These are phyloP conservation scores for Dactylonectria estremocensis DNA, from an alignment of 2,329 filamentous ascomycete species.

Conservation along the genomic window DNA sequence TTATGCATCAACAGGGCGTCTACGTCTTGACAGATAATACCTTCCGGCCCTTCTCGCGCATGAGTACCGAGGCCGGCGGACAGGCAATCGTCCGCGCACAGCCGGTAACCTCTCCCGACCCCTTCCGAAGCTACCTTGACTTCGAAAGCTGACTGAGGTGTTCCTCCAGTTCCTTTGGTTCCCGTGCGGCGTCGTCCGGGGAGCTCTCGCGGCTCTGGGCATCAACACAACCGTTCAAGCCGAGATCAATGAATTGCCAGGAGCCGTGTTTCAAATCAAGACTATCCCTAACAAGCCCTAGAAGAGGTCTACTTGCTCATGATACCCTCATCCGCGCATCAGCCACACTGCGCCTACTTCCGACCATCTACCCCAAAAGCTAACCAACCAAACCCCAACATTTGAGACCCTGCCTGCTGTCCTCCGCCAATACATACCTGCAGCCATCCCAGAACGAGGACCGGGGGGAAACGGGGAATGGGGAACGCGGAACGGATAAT, in stretches of 20 bases:
- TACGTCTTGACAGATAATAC: conserved; percentile 96
- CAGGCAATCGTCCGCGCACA: conserved; percentile 83
- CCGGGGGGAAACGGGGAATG: conserved; percentile 16
- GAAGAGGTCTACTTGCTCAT: conserved; percentile 38
- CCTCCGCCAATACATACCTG: conserved; percentile 39
- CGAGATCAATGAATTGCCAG: conserved; percentile 88
- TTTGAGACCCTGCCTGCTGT: conserved; percentile 29
- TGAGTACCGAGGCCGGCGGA: conserved; percentile 86
- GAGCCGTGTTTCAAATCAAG: conserved; percentile 96
- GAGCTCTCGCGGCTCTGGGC: conserved; percentile 92
- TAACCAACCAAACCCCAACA: conserved; percentile 39
- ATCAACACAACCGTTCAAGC: conserved; percentile 93
- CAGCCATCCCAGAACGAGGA: conserved; percentile 36
- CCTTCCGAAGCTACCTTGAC: conserved; percentile 11
- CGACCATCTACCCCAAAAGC: conserved; percentile 36
- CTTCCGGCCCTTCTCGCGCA: conserved; percentile 89
- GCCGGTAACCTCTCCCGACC: conserved; percentile 71
- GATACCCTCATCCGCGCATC: conserved; percentile 42
- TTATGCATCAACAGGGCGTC: conserved; percentile 74
- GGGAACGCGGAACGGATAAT: conserved; percentile 24
- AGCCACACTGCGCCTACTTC: conserved; percentile 38
- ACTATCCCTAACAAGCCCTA: conserved; percentile 76
- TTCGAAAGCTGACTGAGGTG: conserved; percentile 29
- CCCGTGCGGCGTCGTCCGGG: conserved; percentile 92
- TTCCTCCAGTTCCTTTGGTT: conserved; percentile 88